Conservation (phyloP, 2,329 filamentous ascomycete genomes). For the Apiospora aurea region DNA sequence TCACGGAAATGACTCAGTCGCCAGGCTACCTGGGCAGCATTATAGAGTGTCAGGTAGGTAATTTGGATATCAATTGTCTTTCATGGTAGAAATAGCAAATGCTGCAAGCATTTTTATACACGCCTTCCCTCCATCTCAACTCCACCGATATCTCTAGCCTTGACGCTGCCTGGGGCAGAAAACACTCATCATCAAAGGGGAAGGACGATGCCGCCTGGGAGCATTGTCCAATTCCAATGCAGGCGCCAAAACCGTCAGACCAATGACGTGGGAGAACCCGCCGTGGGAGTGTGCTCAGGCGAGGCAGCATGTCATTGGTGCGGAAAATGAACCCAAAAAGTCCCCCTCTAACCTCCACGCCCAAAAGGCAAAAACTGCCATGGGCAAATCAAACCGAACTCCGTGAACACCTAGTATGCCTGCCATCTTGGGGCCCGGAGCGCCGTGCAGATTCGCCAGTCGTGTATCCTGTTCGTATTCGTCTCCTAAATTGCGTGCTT, state of each 20-base stretch:
- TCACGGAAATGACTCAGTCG: not conserved
- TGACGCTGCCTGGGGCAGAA: not conserved
- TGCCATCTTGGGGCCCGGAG: slow-evolving; percentile 13
- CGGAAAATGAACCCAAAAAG: slow-evolving; percentile 10
- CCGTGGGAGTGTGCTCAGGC: slow-evolving; percentile 2
- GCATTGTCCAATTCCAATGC: not conserved
- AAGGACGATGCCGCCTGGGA: not conserved
- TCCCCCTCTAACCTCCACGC: slow-evolving; percentile 11
- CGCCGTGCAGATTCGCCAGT: slow-evolving; percentile 11
- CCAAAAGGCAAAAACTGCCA: slow-evolving; percentile 1
- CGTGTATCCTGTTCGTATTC: slow-evolving; percentile 9
- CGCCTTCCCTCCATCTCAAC: not conserved
- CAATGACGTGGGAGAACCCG: not conserved
- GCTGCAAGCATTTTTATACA: not conserved
- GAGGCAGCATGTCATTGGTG: slow-evolving; percentile 12
- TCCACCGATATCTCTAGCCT: not conserved
- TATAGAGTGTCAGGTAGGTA: not conserved
- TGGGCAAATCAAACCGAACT: slow-evolving; percentile 14
- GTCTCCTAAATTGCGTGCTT: not conserved
- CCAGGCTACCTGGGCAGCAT: not conserved
- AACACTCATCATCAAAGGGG: too few relatives aligned
- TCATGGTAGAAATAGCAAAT: not conserved
- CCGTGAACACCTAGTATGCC: slow-evolving; percentile 14
- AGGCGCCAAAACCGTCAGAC: not conserved
- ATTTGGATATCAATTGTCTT: not conserved